phyloP scores from a whole-genome alignment of 1,284 basidiomycete species.

The Ganoderma leucocontextum region DNA sequence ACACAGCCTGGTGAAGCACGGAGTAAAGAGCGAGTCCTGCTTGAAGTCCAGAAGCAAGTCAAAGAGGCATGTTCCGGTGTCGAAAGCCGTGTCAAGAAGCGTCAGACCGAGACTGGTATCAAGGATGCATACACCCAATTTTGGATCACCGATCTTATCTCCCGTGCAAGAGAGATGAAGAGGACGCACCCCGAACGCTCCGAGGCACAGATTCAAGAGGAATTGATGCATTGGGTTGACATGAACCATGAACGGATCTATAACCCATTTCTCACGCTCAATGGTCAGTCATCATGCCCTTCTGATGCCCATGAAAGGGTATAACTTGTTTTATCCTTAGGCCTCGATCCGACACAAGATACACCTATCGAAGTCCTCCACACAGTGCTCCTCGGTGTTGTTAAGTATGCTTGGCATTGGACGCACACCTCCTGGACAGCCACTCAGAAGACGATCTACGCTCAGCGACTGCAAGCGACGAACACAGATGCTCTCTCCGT shows the following conservation, averaged over 20 bases:
- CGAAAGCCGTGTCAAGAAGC: too few species aligned
- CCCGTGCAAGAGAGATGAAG: constrained; percentile 13
- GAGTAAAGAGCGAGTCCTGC: too few species aligned
- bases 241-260: constrained; percentile 13
- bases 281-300: constrained; percentile 7
- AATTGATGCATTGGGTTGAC: constrained; percentile 27
- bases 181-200: neutral
- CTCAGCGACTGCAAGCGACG: constrained; percentile 29
- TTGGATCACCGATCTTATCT: constrained; percentile 27
- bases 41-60: too few species aligned
- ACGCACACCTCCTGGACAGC: constrained; percentile 26
- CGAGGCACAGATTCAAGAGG: constrained; percentile 11
- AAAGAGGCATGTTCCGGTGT: too few species aligned
- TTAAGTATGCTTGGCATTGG: constrained; percentile 45
- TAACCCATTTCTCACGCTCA: constrained; percentile 22
- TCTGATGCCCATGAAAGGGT: too few species aligned
- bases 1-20: too few species aligned
- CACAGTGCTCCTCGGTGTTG: constrained; percentile 45
- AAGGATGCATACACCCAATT: constrained; percentile 32
- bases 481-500: constrained; percentile 28
- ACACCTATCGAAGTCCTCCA: constrained; percentile 49
- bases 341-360: constrained; percentile 43
- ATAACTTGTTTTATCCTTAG: too few species aligned
- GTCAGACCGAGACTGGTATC: constrained; percentile 30
- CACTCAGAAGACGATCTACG: constrained; percentile 17